Conservation (phyloP, 2,329 filamentous ascomycete species). For the Cercospora canescens region DNA sequence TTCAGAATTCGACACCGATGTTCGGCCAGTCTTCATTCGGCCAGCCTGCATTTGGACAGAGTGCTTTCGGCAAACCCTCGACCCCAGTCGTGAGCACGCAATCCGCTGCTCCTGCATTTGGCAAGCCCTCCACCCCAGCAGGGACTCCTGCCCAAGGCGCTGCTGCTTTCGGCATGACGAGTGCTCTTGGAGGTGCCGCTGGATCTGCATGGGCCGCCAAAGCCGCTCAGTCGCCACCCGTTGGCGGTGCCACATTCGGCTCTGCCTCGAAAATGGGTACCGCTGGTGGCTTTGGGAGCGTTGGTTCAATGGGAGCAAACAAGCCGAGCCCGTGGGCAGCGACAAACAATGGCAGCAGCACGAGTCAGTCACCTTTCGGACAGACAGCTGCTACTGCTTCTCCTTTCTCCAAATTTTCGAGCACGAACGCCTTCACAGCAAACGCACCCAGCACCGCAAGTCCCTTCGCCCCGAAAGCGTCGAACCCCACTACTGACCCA, state of each 20-base stretch:
- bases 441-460: background rate
- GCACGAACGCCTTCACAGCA: background rate
- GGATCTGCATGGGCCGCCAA: conserved; percentile 3
- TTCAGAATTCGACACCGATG: conserved; percentile 13
- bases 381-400: conserved; percentile 1
- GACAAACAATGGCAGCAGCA: background rate
- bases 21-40: conserved; percentile 22
- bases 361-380: conserved; percentile 24
- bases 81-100: background rate
- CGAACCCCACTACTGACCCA: background rate
- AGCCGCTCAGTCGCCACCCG: background rate
- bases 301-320: conserved; percentile 9
- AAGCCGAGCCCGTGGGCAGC: conserved; percentile 9
- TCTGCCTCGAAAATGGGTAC: conserved; percentile 6
- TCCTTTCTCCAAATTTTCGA: conserved; percentile 1
- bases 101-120: conserved; percentile 12
- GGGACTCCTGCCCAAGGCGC: background rate
- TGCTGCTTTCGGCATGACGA: conserved; percentile 10
- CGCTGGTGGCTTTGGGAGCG: conserved; percentile 11
- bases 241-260: conserved; percentile 9
- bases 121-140: conserved; percentile 6
- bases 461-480: background rate
- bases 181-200: background rate
- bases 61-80: conserved; percentile 24
- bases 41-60: conserved; percentile 19